These are phyloP conservation scores for Agroathelia rolfsii DNA, from an alignment of 1,284 basidiomycete species.

Conservation along the genomic window DNA sequence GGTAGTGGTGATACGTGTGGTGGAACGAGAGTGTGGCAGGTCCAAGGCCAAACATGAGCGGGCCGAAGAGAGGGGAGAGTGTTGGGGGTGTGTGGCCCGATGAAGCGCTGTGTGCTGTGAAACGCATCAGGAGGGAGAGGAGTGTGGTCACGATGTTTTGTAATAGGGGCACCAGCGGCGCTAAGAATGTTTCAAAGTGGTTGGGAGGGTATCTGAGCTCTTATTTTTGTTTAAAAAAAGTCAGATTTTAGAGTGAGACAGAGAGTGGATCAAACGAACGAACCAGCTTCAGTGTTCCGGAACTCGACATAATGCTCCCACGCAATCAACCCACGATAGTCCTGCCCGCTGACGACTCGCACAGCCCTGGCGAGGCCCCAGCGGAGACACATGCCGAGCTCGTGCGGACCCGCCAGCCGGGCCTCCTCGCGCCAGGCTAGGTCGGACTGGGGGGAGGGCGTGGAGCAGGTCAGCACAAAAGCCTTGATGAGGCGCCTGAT, in stretches of 20 bases:
- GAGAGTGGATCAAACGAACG: slow-evolving; percentile 19
- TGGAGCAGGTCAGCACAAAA: slow-evolving; percentile 55
- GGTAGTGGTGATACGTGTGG: slow-evolving; percentile 70
- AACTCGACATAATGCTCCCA: slow-evolving; percentile 76
- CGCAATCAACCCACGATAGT: slow-evolving; percentile 62
- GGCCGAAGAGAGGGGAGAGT: slow-evolving; percentile 82
- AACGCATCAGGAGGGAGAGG: slow-evolving; percentile 65
- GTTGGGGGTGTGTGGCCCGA: slow-evolving; percentile 81
- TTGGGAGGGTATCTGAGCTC: slow-evolving; percentile 58
- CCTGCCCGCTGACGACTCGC: slow-evolving; percentile 51
- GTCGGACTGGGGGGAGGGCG: slow-evolving; percentile 37
- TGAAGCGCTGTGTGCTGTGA: slow-evolving; percentile 69
- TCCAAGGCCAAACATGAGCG: slow-evolving; percentile 73
- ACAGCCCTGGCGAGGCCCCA: slow-evolving; percentile 77
- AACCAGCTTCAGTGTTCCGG: slow-evolving; percentile 69
- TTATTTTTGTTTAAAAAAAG: too few species aligned
- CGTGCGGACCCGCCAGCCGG: slow-evolving; percentile 71
- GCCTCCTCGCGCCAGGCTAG: slow-evolving; percentile 68
- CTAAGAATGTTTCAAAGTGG: slow-evolving; percentile 56
- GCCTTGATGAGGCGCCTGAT: slow-evolving; percentile 67
- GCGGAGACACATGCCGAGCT: slow-evolving; percentile 77
- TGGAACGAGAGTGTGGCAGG: slow-evolving; percentile 57
- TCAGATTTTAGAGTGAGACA: too few species aligned
- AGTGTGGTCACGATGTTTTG: slow-evolving; percentile 56
- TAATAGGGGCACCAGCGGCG: slow-evolving; percentile 41